Conservation (phyloP, 208 protist genomes). For the Acanthamoeba royreba region DNA sequence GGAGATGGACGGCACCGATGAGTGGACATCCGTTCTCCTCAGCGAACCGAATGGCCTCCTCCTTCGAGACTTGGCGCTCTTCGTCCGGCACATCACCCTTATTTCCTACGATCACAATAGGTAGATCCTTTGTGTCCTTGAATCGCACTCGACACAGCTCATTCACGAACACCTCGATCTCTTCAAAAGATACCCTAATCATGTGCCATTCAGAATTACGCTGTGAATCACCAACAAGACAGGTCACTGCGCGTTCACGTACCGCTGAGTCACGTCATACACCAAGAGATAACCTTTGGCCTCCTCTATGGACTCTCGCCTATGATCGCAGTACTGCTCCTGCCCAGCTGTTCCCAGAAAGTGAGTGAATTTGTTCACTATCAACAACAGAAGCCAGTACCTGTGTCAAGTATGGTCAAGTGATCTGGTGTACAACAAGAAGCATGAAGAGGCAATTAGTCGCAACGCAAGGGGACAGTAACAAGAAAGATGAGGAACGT, state of each 20-base stretch:
- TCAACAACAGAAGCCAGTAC: neutral
- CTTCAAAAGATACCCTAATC: neutral
- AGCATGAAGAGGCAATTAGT: too few relatives aligned
- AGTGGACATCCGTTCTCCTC: neutral
- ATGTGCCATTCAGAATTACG: neutral
- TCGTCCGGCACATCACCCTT: constrained; percentile 3
- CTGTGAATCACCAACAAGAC: too few relatives aligned
- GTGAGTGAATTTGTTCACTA: neutral
- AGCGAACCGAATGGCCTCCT: neutral
- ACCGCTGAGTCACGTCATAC: neutral
- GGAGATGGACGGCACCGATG: neutral
- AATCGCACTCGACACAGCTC: neutral
- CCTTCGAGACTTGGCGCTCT: neutral
- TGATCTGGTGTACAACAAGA: too few relatives aligned
- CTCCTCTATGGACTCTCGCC: neutral
- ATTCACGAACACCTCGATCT: constrained; percentile 21
- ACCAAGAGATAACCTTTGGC: neutral
- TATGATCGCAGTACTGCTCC: neutral
- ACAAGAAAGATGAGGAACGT: neutral
- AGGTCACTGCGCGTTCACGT: neutral
- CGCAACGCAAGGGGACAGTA: neutral
- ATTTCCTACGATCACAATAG: constrained; percentile 27
- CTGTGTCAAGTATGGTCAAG: neutral
- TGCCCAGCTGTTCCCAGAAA: neutral
- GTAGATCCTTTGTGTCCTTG: neutral